phyloP scores from a whole-genome alignment of 441 rosid genomes.

The Cnidoscolus chayamansa region DNA sequence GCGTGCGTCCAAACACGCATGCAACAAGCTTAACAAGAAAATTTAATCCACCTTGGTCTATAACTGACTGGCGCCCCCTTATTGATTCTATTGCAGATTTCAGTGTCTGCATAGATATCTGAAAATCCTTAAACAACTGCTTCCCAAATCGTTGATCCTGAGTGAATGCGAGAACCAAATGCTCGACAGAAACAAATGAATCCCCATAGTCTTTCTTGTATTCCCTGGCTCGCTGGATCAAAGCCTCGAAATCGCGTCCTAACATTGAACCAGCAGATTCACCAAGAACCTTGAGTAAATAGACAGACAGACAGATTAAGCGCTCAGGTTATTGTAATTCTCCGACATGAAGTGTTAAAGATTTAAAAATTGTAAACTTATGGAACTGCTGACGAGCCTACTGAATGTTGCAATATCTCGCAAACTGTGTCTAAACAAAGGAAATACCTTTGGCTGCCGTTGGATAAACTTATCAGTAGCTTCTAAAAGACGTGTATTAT shows the following conservation, averaged over 20 bases:
- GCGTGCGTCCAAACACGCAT: background rate
- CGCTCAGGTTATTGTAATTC: constrained; percentile 3
- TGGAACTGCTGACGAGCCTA: background rate
- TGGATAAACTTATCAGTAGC: constrained; percentile 86
- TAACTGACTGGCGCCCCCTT: constrained; percentile 95
- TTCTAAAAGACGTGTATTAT: constrained; percentile 85
- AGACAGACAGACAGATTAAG: background rate
- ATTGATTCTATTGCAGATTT: constrained; percentile 86
- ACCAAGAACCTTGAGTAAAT: constrained; percentile 61
- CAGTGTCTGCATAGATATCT: constrained; percentile 56
- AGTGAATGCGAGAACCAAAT: constrained; percentile 80
- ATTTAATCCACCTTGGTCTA: constrained; percentile 70
- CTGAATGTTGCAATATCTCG: background rate
- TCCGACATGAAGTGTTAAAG: background rate
- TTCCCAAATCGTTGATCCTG: constrained; percentile 89
- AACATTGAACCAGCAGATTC: constrained; percentile 91
- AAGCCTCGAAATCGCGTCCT: constrained; percentile 91
- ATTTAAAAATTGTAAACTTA: background rate
- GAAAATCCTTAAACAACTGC: constrained; percentile 84
- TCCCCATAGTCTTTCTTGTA: constrained; percentile 87
- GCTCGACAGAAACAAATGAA: constrained; percentile 94
- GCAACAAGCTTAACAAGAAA: constrained; percentile 1
- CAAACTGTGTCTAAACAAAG: background rate
- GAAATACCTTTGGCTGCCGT: constrained; percentile 86
- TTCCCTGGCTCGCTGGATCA: constrained; percentile 78